Conservation (phyloP, 768 basidiomycete genomes). For the Multifurca ochricompacta region DNA sequence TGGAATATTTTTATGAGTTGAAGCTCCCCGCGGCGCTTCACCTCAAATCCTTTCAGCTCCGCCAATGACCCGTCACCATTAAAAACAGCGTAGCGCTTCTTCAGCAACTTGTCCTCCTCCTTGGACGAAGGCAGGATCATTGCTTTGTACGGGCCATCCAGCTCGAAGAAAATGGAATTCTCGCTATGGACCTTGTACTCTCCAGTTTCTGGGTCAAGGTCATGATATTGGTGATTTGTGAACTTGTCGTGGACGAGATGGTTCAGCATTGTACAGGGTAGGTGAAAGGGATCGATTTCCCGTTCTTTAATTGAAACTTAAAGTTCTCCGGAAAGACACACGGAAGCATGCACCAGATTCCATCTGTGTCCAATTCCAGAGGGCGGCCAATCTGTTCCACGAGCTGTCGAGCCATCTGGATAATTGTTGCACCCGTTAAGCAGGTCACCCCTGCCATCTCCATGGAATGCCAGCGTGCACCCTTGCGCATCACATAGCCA, state of each 20-base stretch:
- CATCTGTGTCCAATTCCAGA: conserved; percentile 95
- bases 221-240: conserved; percentile 97
- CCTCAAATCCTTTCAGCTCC: conserved; percentile 97
- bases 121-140: conserved; percentile 99
- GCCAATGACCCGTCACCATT: conserved; percentile 97
- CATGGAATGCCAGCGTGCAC: conserved; percentile 99
- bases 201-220: conserved; percentile 77
- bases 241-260: conserved; percentile 93
- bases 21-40: conserved; percentile 94
- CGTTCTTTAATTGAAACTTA: conserved; percentile 82
- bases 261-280: conserved; percentile 99
- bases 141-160: conserved; percentile 96
- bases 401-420: conserved; percentile 95
- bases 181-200: conserved; percentile 84
- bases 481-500: conserved; percentile 99
- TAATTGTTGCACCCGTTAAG: conserved; percentile 93
- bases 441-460: conserved; percentile 99
- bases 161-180: conserved; percentile 98
- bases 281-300: conserved; percentile 83
- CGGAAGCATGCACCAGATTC: conserved; percentile 99
- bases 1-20: conserved; percentile 99
- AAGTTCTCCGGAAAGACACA: conserved; percentile 98
- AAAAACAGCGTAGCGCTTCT: conserved; percentile 99
- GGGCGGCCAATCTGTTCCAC: conserved; percentile 98
- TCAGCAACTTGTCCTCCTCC: conserved; percentile 96